Evolutionary conservation across 176 grass and related monocot species (phyloP), one percentile per base, ranked within the genome.

Genomic region (Oryza rufipogon): DNA sequence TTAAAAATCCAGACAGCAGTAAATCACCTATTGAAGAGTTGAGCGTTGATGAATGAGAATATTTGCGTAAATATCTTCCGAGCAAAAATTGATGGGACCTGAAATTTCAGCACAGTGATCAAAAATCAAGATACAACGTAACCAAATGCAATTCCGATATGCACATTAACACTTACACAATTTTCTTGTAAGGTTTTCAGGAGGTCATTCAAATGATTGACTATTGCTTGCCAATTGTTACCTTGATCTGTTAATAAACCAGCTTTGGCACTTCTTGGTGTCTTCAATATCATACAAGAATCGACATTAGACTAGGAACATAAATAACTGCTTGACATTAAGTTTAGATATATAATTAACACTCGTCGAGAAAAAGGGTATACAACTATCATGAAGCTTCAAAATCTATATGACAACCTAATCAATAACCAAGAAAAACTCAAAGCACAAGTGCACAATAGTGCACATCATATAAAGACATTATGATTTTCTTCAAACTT

Each of bases 1-100:
- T 41, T 86, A 25, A 79, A 80, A 67, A 28, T 73, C 73, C 44
- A 82, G 65, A 67, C 42, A 79, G 6, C 12, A 66, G 9, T 52
- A 74, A 33, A 58, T 75, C 83, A 98, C 96, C 93, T 98, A 83
- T 98, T 98, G 65, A 98, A 95, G 45, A 98, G 91, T 79, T 94
- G 96, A 90, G 91, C 85, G 34, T 98, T 95, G 68, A 98, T 92
- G 81, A 89, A 98, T 70, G 91, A 90, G 86, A 94, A 95, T 60
- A 91, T 85, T 68, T 94, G 93, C 64, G 66, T 89, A 87, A 95
- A 81, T 46, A 98, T 86, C 78, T 95, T 95, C 75, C 87, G 83
- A 81, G 84, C 47, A 79, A 98, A 73, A 81, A 95, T 81, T 61
- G 73, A 80, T 13, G 93, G 93, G 26, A 98, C 93, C 96, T 98